Base-by-base conservation (phyloP, 352 stramenopile species). In the Globisporangium nagaii region DNA sequence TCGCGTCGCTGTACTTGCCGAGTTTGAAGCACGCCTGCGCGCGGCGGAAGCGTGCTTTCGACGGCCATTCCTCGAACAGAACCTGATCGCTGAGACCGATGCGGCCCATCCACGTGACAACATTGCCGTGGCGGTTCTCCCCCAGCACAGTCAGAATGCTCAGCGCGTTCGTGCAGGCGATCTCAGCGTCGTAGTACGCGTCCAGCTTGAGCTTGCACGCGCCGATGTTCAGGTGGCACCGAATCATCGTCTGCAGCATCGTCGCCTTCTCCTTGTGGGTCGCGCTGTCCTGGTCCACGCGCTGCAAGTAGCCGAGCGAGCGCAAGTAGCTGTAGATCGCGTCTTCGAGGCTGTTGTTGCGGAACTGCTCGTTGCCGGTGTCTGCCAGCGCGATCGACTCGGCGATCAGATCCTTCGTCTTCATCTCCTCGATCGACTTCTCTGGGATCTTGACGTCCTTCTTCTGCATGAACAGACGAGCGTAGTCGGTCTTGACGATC, bases 221-320 rank as follows among this genome's bases (percentile, higher is more conserved):
- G 15, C 74, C 74, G 49, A 94, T 88, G 56, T 94, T 94, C 20
- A 94, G 63, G 53, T 94, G 84, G 53, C 84, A 94, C 31, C 84
- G 84, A 36, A 94, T 90, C 84, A 94, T 94, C 15, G 84, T 94
- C 70, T 92, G 81, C 15, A 94, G 73, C 54, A 92, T 88, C 28
- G 70, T 86, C 36, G 84, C 84, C 60, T 92, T 94, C 40, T 94
- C 76, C 59, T 94, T 94, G 63, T 94, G 79, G 0, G 81, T 92
- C 13, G 84, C 78, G 7, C 36, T 63, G 28, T 91, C 78, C 50
- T 94, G 81, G 44, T 92, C 59, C 27, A 94, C 81, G 30, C 81
- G 79, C 48, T 92, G 77, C 48, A 94, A 62, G 54, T 79, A 91
- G 20, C 56, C 73, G 6, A 94, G 56, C 24, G 79, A 70, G 3